Evolutionary conservation across 345 rosid species (phyloP).

Genomic region (Carallia pectinifolia): DNA sequence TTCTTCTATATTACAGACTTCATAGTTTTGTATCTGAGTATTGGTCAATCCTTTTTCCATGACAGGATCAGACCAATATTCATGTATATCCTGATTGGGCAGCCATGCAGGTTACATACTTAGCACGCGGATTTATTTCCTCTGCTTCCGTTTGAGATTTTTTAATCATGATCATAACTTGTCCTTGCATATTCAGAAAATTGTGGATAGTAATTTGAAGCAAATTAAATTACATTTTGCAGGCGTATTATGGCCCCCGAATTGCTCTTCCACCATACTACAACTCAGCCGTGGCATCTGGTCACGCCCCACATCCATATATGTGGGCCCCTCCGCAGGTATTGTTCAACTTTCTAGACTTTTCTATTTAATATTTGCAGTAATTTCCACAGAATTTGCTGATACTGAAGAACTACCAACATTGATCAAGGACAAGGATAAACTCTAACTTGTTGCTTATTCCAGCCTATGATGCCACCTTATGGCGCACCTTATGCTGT

Average conservation of each 20-base stretch:
- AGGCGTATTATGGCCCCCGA: constrained; percentile 93
- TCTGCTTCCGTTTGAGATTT: not conserved
- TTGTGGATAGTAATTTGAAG: constrained; percentile 13
- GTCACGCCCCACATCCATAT: constrained; percentile 78
- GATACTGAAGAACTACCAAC: not conserved
- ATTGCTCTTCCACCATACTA: constrained; percentile 75
- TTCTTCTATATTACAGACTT: not conserved
- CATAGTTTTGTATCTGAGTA: constrained; percentile 20
- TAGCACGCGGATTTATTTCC: constrained; percentile 9
- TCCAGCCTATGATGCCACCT: constrained; percentile 84
- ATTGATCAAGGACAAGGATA: not conserved
- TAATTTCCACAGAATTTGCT: not conserved
- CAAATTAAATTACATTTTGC: constrained; percentile 14
- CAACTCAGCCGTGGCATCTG: constrained; percentile 71
- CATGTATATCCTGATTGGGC: constrained; percentile 92
- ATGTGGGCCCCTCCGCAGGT: constrained; percentile 96
- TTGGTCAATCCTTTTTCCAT: constrained; percentile 31
- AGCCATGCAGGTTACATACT: constrained; percentile 72
- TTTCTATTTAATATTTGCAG: not conserved
- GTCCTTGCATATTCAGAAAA: too few relatives aligned
- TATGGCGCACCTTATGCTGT: constrained; percentile 75
- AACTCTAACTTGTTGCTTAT: constrained; percentile 19
- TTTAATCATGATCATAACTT: not conserved
- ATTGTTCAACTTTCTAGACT: constrained; percentile 11
- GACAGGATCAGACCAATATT: constrained; percentile 71